Evolutionary conservation across 768 basidiomycete genomes (phyloP).

Genomic region (Gloeostereum incarnatum): DNA sequence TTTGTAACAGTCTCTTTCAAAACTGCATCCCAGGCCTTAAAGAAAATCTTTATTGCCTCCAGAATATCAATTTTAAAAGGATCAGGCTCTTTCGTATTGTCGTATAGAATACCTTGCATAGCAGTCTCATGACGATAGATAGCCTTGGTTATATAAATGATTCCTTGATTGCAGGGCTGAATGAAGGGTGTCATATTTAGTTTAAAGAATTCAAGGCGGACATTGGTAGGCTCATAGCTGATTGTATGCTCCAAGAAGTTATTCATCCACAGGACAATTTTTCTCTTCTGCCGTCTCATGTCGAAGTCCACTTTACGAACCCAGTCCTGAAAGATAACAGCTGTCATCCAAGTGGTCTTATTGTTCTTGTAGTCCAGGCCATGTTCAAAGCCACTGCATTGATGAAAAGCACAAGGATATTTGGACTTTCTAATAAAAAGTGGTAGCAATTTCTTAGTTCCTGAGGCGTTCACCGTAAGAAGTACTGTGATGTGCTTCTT

Average conservation of each 20-base stretch:
- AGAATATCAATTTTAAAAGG: constrained; percentile 16
- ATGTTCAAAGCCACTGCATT: constrained; percentile 6
- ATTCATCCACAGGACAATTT: constrained; percentile 12
- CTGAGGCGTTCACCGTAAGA: constrained; percentile 11
- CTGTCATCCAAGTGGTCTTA: constrained; percentile 20
- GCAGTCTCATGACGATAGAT: constrained; percentile 1
- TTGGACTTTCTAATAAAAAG: constrained; percentile 16
- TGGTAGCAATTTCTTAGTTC: constrained; percentile 10
- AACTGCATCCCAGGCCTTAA: constrained; percentile 14
- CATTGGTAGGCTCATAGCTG: constrained; percentile 11
- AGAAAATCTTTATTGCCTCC: constrained; percentile 13
- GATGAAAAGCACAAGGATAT: constrained; percentile 12
- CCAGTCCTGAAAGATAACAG: constrained; percentile 10
- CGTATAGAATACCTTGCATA: constrained; percentile 7
- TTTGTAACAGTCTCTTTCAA: constrained; percentile 12
- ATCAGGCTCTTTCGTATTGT: constrained; percentile 12
- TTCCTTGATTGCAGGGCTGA: constrained; percentile 18
- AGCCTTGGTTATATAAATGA: constrained; percentile 12
- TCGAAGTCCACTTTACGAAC: constrained; percentile 10
- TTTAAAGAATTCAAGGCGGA: constrained; percentile 12
- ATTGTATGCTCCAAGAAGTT: constrained; percentile 16
- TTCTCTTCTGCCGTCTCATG: constrained; percentile 5
- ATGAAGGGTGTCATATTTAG: constrained; percentile 18
- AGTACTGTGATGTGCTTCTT: constrained; percentile 11
- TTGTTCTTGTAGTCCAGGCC: constrained; percentile 16